Percentiles rank a stretch among this genome's conserved stretches.
phyloP scores from a whole-genome alignment of 2,329 filamentous ascomycete genomes.

The Chrysosporium queenslandicum region DNA sequence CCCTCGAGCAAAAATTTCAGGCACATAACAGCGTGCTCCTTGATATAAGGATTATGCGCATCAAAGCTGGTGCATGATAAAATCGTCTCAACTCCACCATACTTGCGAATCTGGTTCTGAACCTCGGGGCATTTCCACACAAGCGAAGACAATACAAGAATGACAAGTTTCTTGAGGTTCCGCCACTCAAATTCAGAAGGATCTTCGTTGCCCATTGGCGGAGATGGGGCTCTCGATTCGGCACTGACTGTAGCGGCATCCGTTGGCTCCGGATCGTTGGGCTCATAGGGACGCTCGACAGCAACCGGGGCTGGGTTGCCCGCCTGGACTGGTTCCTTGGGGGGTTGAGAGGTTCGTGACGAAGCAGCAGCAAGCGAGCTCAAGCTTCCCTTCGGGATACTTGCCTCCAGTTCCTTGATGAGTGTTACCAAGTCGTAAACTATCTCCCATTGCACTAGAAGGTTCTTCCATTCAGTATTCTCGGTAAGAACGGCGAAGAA shows the following conservation, averaged over 20 bases:
- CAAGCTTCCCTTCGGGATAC: conserved; percentile 72
- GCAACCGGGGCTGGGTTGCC: conserved; percentile 32
- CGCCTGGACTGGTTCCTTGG: conserved; percentile 21
- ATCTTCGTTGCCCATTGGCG: conserved; percentile 47
- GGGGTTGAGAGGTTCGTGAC: conserved; percentile 26
- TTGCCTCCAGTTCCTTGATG: conserved; percentile 75
- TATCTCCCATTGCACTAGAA: conserved; percentile 85
- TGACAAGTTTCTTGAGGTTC: conserved; percentile 86
- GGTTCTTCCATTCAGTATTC: conserved; percentile 68
- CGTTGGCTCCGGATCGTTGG: conserved; percentile 33
- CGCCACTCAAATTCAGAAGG: conserved; percentile 60
- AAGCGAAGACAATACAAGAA: conserved; percentile 78
- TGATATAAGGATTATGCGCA: conserved; percentile 86
- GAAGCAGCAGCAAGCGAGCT: conserved; percentile 26
- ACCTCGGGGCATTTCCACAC: conserved; percentile 79
- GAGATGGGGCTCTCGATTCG: conserved; percentile 37
- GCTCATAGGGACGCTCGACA: conserved; percentile 59
- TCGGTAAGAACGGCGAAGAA: conserved; percentile 86
- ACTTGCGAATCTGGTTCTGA: conserved; percentile 74
- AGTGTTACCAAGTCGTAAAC: conserved; percentile 80
- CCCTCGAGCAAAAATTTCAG: conserved; percentile 59
- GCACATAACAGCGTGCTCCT: conserved; percentile 80
- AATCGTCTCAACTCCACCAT: conserved; percentile 77
- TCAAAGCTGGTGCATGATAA: conserved; percentile 86
- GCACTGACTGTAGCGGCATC: conserved; percentile 31